Evolutionary conservation across 139 green algal species (phyloP), one percentile per base, ranked within the genome.

Genomic region (Chlamydomonas sphaeroides): DNA sequence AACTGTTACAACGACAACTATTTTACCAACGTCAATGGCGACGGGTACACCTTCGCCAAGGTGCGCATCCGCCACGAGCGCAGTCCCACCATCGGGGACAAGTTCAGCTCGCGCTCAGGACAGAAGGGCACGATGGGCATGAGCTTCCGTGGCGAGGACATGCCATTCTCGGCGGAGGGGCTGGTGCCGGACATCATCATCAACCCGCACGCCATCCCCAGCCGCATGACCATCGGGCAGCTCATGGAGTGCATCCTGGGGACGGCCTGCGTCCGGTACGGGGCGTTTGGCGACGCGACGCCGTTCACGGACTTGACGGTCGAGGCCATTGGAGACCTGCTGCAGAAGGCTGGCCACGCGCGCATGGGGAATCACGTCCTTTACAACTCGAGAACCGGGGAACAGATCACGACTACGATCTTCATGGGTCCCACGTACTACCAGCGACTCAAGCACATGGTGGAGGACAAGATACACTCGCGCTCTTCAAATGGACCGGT

Each of bases 381-480:
- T 48, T 68, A 85, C 70, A 77, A 77, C 49, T 18, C 42, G 5
- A 66, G 66, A 0, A 85, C 84, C 28, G 84, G 84, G 30, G 68
- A 85, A 76, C 32, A 39, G 49, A 33, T 86, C 11, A 8, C 39
- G 57, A 28, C 18, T 15, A 53, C 33, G 1, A 53, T 94, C 66
- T 93, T 93, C 80, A 65, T 94, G 36, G 87, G 89, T 1, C 85
- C 87, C 15, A 94, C 91, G 26, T 94, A 93, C 84, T 92, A 92
- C 84, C 89, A 93, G 87, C 83, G 90, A 14, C 83, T 94, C 42
- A 93, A 93, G 85, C 92, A 95, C 84, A 92, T 93, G 89, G 88
- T 93, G 33, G 84, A 92, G 39, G 92, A 95, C 80, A 94, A 95
- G 78, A 87, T 93, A 49, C 89, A 95, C 84, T 91, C 82, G 15